These are phyloP conservation scores for Colletotrichum spaethianum DNA, from an alignment of 2,329 filamentous ascomycete genomes.

Conservation along the genomic window DNA sequence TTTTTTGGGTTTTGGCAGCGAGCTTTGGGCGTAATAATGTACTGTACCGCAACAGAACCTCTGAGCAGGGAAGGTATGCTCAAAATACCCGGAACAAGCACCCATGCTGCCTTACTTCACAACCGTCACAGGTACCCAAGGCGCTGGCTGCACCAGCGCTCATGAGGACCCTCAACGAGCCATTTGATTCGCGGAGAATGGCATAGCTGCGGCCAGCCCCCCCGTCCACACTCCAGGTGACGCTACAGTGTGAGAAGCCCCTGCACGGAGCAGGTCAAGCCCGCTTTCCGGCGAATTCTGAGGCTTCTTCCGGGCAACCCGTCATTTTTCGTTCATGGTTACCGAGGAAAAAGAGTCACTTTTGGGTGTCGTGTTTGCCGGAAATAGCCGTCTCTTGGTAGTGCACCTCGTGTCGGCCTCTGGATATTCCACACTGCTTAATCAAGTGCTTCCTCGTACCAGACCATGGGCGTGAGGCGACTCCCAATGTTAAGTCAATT, in stretches of 20 bases:
- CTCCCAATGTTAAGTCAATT: background rate
- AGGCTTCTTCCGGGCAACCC: background rate
- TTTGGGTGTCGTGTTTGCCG: background rate
- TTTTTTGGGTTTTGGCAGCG: background rate
- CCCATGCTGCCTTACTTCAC: background rate
- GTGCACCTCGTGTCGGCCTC: background rate
- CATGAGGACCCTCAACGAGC: background rate
- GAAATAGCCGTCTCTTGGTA: background rate
- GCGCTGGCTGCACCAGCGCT: background rate
- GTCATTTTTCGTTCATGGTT: background rate
- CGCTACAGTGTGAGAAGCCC: no score
- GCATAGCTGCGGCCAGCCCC: background rate
- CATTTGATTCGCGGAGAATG: background rate
- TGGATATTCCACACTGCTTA: background rate
- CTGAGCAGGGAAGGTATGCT: background rate
- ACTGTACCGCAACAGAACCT: background rate
- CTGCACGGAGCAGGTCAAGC: background rate
- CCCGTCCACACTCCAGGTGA: no score
- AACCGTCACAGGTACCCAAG: background rate
- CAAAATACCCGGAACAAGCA: background rate
- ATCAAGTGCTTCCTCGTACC: background rate
- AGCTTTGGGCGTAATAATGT: background rate
- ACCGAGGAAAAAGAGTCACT: background rate
- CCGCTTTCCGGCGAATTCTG: background rate
- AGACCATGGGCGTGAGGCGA: background rate